phyloP scores from a whole-genome alignment of 768 basidiomycete species.

The Hericium alpestre region DNA sequence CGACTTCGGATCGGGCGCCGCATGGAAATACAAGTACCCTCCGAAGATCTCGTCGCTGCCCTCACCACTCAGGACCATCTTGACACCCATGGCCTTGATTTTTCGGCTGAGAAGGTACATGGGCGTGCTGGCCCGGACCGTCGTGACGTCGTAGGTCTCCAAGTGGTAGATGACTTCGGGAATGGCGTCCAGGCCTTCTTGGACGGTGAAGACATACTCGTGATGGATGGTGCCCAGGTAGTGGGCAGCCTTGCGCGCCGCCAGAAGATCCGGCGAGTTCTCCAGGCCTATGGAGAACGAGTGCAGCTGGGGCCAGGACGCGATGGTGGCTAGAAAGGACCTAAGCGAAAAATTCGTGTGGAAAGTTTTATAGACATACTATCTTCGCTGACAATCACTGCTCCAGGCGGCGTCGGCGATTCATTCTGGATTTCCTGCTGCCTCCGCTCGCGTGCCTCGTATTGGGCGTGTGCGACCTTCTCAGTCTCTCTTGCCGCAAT shows the following conservation, averaged over 20 bases:
- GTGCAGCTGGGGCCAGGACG: constrained; percentile 91
- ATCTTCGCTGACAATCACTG: constrained; percentile 36
- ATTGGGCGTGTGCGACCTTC: constrained; percentile 73
- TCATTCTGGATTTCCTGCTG: constrained; percentile 44
- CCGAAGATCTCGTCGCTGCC: constrained; percentile 97
- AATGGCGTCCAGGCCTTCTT: constrained; percentile 94
- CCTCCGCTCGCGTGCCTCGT: constrained; percentile 55
- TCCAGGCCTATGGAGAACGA: constrained; percentile 96
- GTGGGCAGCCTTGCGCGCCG: constrained; percentile 86
- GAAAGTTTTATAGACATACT: constrained; percentile 27
- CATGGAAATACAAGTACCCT: constrained; percentile 99
- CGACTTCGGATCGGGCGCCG: constrained; percentile 76
- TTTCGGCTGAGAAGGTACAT: constrained; percentile 98
- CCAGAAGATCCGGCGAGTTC: constrained; percentile 89
- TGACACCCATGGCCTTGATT: constrained; percentile 99
- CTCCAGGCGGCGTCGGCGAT: constrained; percentile 39
- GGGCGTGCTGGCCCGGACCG: constrained; percentile 92
- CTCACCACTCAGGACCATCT: constrained; percentile 98
- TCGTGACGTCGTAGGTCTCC: constrained; percentile 98
- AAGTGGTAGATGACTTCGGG: constrained; percentile 97
- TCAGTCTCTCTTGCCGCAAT: constrained; percentile 94
- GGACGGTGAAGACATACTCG: constrained; percentile 95
- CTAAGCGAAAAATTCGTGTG: not conserved
- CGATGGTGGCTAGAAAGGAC: constrained; percentile 46
- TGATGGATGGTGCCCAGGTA: constrained; percentile 94